phyloP scores from a whole-genome alignment of 352 stramenopile genomes.

The Globisporangium yorkense region DNA sequence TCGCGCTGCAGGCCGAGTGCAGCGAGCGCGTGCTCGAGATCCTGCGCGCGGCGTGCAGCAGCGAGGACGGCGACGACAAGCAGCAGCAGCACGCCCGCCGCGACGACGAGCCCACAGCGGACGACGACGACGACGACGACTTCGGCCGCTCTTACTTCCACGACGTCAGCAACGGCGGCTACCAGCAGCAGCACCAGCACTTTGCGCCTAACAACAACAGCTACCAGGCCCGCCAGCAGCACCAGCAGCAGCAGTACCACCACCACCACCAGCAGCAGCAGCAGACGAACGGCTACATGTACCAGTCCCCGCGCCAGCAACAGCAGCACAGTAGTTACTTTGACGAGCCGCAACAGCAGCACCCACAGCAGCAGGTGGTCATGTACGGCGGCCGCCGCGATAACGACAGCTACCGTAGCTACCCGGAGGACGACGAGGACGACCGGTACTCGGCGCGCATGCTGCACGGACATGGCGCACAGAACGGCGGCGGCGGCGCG shows the following conservation, averaged over 20 bases:
- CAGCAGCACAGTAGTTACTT: constrained; percentile 21
- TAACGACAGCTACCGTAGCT: constrained; percentile 16
- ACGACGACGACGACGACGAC: constrained; percentile 28
- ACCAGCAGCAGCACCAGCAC: constrained; percentile 19
- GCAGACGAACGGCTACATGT: constrained; percentile 9
- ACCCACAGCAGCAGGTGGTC: constrained; percentile 5
- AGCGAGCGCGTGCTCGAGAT: constrained; percentile 70
- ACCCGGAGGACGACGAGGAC: constrained; percentile 30
- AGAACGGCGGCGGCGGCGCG: not conserved
- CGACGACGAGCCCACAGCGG: constrained; percentile 23
- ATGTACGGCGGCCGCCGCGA: not conserved
- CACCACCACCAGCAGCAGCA: constrained; percentile 22
- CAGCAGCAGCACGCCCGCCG: not conserved
- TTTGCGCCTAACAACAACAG: constrained; percentile 16
- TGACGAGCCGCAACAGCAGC: constrained; percentile 6
- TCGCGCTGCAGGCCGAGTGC: constrained; percentile 70
- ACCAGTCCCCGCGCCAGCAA: constrained; percentile 12
- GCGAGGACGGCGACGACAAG: constrained; percentile 30
- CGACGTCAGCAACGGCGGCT: constrained; percentile 23
- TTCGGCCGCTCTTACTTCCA: constrained; percentile 34
- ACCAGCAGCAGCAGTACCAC: constrained; percentile 28
- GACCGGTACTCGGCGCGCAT: constrained; percentile 13
- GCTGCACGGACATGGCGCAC: not conserved
- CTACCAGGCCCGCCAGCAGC: constrained; percentile 18
- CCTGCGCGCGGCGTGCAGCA: constrained; percentile 43